These are phyloP conservation scores for Pestalotiopsis fici DNA, from an alignment of 2,329 filamentous ascomycete genomes.

Conservation along the genomic window DNA sequence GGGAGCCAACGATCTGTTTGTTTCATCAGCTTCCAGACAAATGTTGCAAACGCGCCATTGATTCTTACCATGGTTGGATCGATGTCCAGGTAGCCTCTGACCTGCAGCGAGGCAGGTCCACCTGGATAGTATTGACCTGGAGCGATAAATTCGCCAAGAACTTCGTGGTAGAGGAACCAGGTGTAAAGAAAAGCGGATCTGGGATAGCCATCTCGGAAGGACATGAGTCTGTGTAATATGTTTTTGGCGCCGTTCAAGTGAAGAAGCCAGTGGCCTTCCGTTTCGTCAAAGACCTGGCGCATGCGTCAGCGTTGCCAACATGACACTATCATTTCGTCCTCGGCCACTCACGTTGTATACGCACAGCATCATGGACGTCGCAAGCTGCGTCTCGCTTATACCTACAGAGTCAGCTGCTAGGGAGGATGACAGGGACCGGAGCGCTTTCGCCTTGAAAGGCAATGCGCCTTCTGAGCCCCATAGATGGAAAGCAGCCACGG, in stretches of 20 bases:
- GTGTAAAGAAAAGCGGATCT: slow-evolving; percentile 40
- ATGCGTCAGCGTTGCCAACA: slow-evolving; percentile 13
- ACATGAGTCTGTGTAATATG: slow-evolving; percentile 30
- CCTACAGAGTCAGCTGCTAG: slow-evolving; percentile 29
- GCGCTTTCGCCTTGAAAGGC: slow-evolving; percentile 41
- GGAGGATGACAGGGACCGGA: slow-evolving; percentile 38
- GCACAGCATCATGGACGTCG: slow-evolving; percentile 51
- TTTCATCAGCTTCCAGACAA: neutral
- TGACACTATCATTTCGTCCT: neutral
- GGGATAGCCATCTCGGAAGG: slow-evolving; percentile 25
- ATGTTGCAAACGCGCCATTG: neutral
- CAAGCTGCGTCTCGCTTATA: slow-evolving; percentile 40
- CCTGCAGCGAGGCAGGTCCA: slow-evolving; percentile 26
- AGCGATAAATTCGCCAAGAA: slow-evolving; percentile 44
- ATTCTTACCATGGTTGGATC: slow-evolving; percentile 31
- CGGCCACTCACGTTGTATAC: slow-evolving; percentile 43
- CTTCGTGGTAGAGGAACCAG: slow-evolving; percentile 50
- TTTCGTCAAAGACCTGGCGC: slow-evolving; percentile 46
- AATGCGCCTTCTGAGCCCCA: slow-evolving; percentile 39
- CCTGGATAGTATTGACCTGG: slow-evolving; percentile 26
- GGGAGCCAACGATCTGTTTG: slow-evolving; percentile 44
- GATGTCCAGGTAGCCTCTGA: slow-evolving; percentile 28
- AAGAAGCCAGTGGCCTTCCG: slow-evolving; percentile 45
- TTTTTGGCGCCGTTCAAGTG: slow-evolving; percentile 45
- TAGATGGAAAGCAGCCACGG: slow-evolving; percentile 43